Evolutionary conservation across 148 eudicot genomes (phyloP).

Genomic region (Gaultheria prostrata): DNA sequence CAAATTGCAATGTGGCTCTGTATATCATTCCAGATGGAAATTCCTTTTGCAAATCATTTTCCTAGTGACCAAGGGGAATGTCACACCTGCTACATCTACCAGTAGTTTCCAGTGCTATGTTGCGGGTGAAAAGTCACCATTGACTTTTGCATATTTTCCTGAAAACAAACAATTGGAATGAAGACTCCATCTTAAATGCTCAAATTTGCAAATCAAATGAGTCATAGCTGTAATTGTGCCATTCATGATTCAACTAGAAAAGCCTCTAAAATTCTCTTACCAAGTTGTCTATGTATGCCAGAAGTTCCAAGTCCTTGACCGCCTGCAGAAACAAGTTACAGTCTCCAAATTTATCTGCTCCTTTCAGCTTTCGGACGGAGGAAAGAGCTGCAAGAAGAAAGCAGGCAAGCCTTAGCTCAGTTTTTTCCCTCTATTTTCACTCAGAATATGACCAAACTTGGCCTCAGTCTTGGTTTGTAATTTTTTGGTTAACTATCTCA

Average conservation of each 20-base stretch:
- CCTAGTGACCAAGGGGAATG: neutral
- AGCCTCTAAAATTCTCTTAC: constrained; percentile 1
- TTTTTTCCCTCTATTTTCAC: neutral
- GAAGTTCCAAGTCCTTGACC: constrained; percentile 39
- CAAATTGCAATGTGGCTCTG: neutral
- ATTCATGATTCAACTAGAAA: constrained; percentile 4
- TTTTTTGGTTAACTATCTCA: constrained; percentile 16
- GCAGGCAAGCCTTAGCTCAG: constrained; percentile 33
- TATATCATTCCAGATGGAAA: too few species aligned
- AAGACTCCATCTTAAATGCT: neutral
- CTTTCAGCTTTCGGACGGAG: constrained; percentile 47
- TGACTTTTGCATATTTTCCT: neutral
- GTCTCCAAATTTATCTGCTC: constrained; percentile 42
- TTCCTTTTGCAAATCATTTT: neutral
- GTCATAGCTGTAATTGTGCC: neutral
- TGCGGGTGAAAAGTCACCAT: neutral
- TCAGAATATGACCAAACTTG: neutral
- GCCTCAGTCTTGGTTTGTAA: neutral
- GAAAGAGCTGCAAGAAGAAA: constrained; percentile 59
- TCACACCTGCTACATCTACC: neutral
- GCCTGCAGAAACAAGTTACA: constrained; percentile 47
- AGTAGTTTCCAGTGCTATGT: neutral
- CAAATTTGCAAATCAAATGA: neutral
- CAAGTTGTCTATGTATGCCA: constrained; percentile 17
- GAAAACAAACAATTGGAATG: neutral